Conservation (phyloP, 768 basidiomycete species). For the Rhizopogon vulgaris region DNA sequence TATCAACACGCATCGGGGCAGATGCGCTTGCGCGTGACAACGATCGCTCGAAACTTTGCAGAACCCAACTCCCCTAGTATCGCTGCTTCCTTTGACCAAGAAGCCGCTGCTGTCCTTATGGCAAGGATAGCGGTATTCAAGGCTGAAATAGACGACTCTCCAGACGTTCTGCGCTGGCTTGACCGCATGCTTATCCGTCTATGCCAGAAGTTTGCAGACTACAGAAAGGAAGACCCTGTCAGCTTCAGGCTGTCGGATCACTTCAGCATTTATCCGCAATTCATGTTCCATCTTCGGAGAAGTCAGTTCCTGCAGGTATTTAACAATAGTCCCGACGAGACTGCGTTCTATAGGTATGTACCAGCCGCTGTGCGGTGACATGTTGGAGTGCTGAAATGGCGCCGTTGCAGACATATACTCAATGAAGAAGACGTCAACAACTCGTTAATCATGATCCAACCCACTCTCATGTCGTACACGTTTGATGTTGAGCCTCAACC, state of each 20-base stretch:
- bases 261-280: conserved; percentile 98
- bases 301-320: conserved; percentile 99
- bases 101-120: conserved; percentile 97
- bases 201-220: conserved; percentile 99
- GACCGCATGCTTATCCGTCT: conserved; percentile 98
- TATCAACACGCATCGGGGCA: conserved; percentile 98
- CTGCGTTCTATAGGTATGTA: conserved; percentile 89
- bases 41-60: conserved; percentile 94
- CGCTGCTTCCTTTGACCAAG: conserved; percentile 94
- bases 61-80: conserved; percentile 95
- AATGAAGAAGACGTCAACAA: conserved; percentile 99
- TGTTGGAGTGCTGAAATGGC: conserved; percentile 5
- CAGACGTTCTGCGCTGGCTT: conserved; percentile 94
- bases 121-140: conserved; percentile 98
- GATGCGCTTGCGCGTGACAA: conserved; percentile 93
- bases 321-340: conserved; percentile 99
- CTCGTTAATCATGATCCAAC: conserved; percentile 99
- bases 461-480: conserved; percentile 97
- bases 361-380: not conserved
- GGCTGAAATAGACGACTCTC: conserved; percentile 96
- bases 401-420: conserved; percentile 66
- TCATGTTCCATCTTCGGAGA: conserved; percentile 98
- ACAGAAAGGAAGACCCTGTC: conserved; percentile 93
- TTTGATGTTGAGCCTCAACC: conserved; percentile 90
- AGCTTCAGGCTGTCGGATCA: conserved; percentile 92